Evolutionary conservation across 2,329 filamentous ascomycete genomes (phyloP), one percentile per base, ranked within the genome.

Genomic region (Talaromyces rugulosus): DNA sequence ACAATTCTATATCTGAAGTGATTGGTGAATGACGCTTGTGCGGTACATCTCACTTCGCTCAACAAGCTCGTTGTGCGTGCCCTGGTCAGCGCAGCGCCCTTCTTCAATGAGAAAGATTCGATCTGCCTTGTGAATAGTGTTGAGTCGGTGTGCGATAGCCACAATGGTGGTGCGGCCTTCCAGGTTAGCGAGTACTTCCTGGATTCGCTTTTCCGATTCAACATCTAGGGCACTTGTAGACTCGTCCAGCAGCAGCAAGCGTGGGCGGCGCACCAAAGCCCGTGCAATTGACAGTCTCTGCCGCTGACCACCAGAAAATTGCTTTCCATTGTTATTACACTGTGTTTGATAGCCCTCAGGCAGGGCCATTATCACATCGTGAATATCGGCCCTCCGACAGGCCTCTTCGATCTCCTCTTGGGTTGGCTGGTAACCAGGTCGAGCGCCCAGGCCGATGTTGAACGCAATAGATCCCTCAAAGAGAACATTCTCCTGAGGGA

Each of bases 301-400:
- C 6, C 81, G 80, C 69, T 87, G 85, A 0, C 85, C 85, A 5
- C 85, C 85, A 0, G 81, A 84, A 7, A 87, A 75, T 1, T 80
- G 78, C 9, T 79, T 79, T 1, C 85, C 84, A 59, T 83, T 82
- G 42, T 81, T 84, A 58, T 82, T 85, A 81, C 85, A 75, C n/a
- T 78, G 61, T 0, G 88, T 90, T 12, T 88, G 75, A 69, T 91
- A 91, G 0, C 87, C 87, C 14, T 88, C 76, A 0, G 87, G 87
- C 16, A 91, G 75, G 0, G 85, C 87, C 2, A 83, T 75, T 66
- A 91, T 88, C 28, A 84, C 85, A 30, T 90, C 86, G 73, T 91
- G 87, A 64, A 91, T 89, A 69, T 89, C 89, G 40, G 88, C 88
- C 16, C 89, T 75, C 61, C 82, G 82, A 69, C 88, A 90, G 0